Percentiles rank a stretch among this genome's conserved stretches.
Conservation (phyloP, 2,329 filamentous ascomycete species). For the Xylariales sp. region DNA sequence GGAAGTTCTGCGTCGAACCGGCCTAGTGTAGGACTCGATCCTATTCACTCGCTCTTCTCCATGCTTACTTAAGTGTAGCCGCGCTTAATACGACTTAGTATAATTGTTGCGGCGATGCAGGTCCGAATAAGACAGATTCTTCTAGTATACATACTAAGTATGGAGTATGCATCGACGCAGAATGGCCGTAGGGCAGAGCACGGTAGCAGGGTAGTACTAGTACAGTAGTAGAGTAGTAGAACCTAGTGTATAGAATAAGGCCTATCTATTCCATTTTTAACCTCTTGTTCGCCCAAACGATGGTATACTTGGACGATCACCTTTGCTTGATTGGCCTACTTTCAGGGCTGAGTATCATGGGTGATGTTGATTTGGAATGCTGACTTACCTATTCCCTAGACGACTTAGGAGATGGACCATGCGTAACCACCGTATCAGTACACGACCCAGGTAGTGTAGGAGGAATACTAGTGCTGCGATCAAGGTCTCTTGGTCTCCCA, state of each 20-base stretch:
- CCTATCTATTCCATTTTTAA: constrained; percentile 23
- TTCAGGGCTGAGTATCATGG: constrained; percentile 28
- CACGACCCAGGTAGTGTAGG: no score
- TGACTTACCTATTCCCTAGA: constrained; percentile 29
- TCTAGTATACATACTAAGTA: no score
- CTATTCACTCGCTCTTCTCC: constrained; percentile 6
- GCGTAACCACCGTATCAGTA: no score
- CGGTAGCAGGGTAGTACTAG: constrained; percentile 14
- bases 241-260: constrained; percentile 10
- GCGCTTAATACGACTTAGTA: not conserved
- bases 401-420: constrained; percentile 16
- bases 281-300: constrained; percentile 11
- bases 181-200: constrained; percentile 24
- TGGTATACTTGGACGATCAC: constrained; percentile 1
- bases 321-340: constrained; percentile 23
- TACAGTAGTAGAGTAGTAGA: constrained; percentile 11
- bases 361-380: constrained; percentile 37
- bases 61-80: constrained; percentile 7
- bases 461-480: no score
- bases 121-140: constrained; percentile 25
- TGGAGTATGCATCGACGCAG: constrained; percentile 8
- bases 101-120: constrained; percentile 21
- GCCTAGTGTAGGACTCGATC: constrained; percentile 16
- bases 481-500: no score
- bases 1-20: constrained; percentile 14